Evolutionary conservation across 495 filamentous ascomycete genomes (phyloP).

Genomic region (Penicillium argentinense): DNA sequence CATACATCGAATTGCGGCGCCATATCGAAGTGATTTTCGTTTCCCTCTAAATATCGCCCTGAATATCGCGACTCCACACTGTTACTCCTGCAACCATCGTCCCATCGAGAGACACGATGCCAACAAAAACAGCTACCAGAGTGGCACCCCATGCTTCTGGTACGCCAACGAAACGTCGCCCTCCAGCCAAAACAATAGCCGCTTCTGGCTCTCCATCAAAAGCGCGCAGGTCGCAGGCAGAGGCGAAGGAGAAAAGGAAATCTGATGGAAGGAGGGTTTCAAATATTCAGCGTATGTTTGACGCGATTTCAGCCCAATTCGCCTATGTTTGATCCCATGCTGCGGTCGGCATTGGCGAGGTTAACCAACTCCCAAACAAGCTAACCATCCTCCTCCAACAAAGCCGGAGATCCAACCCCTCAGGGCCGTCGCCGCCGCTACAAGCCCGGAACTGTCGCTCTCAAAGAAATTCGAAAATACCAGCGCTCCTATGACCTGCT

Average conservation of each 20-base stretch:
- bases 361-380: no score
- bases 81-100: not conserved
- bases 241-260: no score
- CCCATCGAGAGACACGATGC: conserved; percentile 12
- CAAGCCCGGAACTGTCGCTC: conserved; percentile 78
- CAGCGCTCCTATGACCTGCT: conserved; percentile 82
- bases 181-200: conserved; percentile 1
- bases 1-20: not conserved
- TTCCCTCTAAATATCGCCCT: not conserved
- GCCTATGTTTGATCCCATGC: no score
- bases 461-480: conserved; percentile 83
- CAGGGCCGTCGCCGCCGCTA: conserved; percentile 65
- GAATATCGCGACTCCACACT: no score
- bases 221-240: conserved; percentile 23
- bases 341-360: no score
- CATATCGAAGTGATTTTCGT: not conserved
- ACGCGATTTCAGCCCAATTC: no score
- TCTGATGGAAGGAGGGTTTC: no score
- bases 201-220: conserved; percentile 9
- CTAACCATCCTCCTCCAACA: no score
- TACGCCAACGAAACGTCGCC: conserved; percentile 6
- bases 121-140: conserved; percentile 18
- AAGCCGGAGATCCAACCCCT: conserved; percentile 74
- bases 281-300: no score
- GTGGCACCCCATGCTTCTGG: not conserved